A percentile compares a stretch with the other conserved stretches of the same genome.
phyloP scores from a whole-genome alignment of 768 basidiomycete genomes.

The Bullera alba region DNA sequence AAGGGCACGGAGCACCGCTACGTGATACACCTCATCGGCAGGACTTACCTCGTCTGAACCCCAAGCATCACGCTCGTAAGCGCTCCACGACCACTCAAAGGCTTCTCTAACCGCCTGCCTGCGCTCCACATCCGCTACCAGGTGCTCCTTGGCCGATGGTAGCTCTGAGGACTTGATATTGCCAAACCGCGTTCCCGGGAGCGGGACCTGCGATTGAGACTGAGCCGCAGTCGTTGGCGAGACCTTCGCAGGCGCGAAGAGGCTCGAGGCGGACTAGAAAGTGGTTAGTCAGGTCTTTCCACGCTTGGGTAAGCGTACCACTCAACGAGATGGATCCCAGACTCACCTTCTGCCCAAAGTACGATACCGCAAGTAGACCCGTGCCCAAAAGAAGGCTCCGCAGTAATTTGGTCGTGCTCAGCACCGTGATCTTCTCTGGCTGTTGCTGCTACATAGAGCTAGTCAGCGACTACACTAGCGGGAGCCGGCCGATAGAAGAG shows the following conservation, averaged over 20 bases:
- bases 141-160: too few relatives aligned
- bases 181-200: too few relatives aligned
- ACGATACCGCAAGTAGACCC: neutral
- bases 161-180: too few relatives aligned
- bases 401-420: neutral
- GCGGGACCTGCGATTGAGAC: too few relatives aligned
- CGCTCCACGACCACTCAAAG: constrained; percentile 50
- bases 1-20: neutral
- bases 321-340: neutral
- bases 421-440: neutral
- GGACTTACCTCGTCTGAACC: constrained; percentile 61
- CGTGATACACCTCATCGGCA: neutral
- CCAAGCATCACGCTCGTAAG: constrained; percentile 71
- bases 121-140: constrained; percentile 57
- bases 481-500: too few relatives aligned
- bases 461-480: too few relatives aligned
- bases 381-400: neutral
- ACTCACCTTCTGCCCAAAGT: neutral
- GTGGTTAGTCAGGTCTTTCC: neutral
- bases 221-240: too few relatives aligned
- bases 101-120: constrained; percentile 68
- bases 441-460: too few relatives aligned
- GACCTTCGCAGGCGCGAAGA: too few relatives aligned
- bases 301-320: too few relatives aligned
- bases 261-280: too few relatives aligned